These are phyloP conservation scores for Solanum rostratum DNA, from an alignment of 257 asterid species.

Conservation along the genomic window DNA sequence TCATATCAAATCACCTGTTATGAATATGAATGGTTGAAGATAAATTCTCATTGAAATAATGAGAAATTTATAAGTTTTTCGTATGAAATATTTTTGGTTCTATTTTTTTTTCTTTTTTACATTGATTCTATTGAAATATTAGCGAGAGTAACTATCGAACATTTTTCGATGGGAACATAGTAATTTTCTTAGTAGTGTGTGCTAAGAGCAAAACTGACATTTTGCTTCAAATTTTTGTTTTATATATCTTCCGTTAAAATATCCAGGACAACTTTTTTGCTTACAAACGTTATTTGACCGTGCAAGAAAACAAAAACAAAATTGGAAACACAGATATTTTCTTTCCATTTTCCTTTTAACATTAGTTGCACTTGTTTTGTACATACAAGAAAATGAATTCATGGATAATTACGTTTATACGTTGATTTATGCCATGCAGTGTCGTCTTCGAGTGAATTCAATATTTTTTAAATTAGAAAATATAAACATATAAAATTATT, in stretches of 20 bases:
- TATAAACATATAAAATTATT: neutral
- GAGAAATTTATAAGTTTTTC: neutral
- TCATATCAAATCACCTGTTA: neutral
- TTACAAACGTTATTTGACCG: neutral
- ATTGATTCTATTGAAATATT: neutral
- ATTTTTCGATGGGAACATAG: neutral
- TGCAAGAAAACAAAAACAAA: neutral
- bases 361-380: neutral
- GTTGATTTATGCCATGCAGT: neutral
- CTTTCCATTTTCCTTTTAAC: neutral
- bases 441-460: neutral
- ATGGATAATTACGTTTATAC: neutral
- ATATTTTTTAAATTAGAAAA: neutral
- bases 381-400: neutral
- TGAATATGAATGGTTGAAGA: neutral
- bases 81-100: neutral
- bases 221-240: neutral
- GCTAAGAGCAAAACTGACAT: neutral
- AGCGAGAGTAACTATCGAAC: neutral
- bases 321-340: neutral
- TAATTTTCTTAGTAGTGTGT: neutral
- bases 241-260: neutral
- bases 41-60: neutral
- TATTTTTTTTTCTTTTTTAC: neutral
- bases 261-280: neutral